phyloP scores from a whole-genome alignment of 441 rosid species.

The Euphorbia schlechtendalii region DNA sequence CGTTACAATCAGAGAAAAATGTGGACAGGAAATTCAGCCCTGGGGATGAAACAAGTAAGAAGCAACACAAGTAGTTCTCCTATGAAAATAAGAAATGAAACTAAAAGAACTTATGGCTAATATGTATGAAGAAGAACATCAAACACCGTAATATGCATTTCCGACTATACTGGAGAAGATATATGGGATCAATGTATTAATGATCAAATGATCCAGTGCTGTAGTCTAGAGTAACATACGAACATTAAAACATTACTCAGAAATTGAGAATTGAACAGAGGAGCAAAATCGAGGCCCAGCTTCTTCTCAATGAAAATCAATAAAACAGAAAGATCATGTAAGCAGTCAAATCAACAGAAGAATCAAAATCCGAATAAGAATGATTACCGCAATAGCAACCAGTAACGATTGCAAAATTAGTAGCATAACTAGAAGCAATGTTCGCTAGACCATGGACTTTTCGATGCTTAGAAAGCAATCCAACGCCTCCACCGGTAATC shows the following conservation, averaged over 20 bases:
- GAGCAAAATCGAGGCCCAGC: neutral
- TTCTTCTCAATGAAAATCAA: neutral
- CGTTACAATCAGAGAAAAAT: neutral
- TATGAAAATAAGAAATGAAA: neutral
- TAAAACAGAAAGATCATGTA: neutral
- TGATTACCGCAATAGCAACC: slow-evolving; percentile 75
- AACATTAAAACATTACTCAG: neutral
- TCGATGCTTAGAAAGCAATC: slow-evolving; percentile 58
- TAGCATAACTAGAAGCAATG: slow-evolving; percentile 55
- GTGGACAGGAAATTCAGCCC: neutral
- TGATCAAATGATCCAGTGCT: neutral
- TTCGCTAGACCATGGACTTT: slow-evolving; percentile 52
- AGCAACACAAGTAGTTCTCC: neutral
- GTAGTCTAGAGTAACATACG: too few relatives aligned
- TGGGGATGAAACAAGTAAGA: neutral
- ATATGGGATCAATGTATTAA: neutral
- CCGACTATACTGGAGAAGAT: too few relatives aligned
- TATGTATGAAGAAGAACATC: too few relatives aligned
- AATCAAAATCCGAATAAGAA: neutral
- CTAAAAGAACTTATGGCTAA: neutral
- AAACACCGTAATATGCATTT: too few relatives aligned
- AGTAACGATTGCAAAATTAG: slow-evolving; percentile 61
- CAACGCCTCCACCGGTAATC: slow-evolving; percentile 62
- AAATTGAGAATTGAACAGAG: neutral
- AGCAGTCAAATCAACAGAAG: neutral